Conservation (phyloP, 768 basidiomycete genomes). For the Termitomyces sp. region DNA sequence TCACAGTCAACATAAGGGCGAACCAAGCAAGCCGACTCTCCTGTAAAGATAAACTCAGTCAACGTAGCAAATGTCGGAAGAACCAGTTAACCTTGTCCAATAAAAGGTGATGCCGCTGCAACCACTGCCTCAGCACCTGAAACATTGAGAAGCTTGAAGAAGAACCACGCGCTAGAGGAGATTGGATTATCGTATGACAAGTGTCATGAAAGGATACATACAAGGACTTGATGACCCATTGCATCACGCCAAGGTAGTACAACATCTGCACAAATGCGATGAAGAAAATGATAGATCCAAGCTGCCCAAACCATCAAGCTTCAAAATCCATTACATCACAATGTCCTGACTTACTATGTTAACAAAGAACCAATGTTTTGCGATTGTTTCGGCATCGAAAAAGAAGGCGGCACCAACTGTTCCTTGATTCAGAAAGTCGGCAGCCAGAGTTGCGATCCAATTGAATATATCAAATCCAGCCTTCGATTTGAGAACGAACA, state of each 20-base stretch:
- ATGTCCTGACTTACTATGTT: slow-evolving; percentile 49
- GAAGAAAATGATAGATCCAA: slow-evolving; percentile 88
- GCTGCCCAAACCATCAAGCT: slow-evolving; percentile 33
- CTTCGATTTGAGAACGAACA: slow-evolving; percentile 83
- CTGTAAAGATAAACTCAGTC: slow-evolving; percentile 11
- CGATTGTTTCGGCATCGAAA: slow-evolving; percentile 63
- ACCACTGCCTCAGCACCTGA: slow-evolving; percentile 96
- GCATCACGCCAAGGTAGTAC: slow-evolving; percentile 90
- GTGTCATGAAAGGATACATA: slow-evolving; percentile 20
- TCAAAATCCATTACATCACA: not conserved
- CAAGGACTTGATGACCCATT: slow-evolving; percentile 89
- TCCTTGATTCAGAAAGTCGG: slow-evolving; percentile 74
- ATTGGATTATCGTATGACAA: not conserved
- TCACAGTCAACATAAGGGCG: slow-evolving; percentile 71
- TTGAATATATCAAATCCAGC: slow-evolving; percentile 84
- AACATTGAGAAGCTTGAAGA: slow-evolving; percentile 87
- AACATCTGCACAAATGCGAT: slow-evolving; percentile 90
- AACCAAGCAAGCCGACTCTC: slow-evolving; percentile 83
- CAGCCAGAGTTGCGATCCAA: slow-evolving; percentile 77
- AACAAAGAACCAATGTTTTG: slow-evolving; percentile 83
- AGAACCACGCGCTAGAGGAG: slow-evolving; percentile 76
- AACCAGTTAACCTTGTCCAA: slow-evolving; percentile 64
- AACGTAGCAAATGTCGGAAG: not conserved
- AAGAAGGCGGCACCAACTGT: slow-evolving; percentile 77
- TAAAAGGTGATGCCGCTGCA: slow-evolving; percentile 90